phyloP scores from a whole-genome alignment of 352 stramenopile species.

The Phytopythium cucurbitacearum region DNA sequence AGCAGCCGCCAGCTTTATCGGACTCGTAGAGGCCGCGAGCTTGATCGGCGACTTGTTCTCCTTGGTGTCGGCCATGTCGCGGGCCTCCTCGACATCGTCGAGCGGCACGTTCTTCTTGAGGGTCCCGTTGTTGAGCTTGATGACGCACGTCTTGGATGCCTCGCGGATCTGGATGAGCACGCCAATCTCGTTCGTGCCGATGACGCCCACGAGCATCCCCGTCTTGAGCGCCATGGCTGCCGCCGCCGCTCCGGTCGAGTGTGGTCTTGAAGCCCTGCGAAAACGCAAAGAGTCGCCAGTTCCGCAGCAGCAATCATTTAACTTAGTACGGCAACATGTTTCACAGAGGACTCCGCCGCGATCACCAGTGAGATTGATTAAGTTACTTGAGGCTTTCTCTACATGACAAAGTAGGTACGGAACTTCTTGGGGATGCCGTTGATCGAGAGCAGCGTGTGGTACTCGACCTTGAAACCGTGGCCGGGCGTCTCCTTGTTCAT shows the following conservation, averaged over 20 bases:
- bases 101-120: conserved; percentile 70
- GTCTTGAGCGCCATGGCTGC: conserved; percentile 39
- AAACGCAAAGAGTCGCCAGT: too few species aligned
- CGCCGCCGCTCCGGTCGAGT: too few species aligned
- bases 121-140: conserved; percentile 60
- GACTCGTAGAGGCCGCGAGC: conserved; percentile 10
- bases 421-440: conserved; percentile 73
- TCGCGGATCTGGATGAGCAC: conserved; percentile 63
- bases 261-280: too few species aligned
- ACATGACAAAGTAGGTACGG: conserved; percentile 73
- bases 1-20: conserved; percentile 1
- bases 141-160: conserved; percentile 54
- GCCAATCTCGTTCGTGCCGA: conserved; percentile 45
- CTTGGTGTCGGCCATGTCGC: conserved; percentile 29
- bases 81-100: conserved; percentile 48
- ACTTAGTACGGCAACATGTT: too few species aligned
- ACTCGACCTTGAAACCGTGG: conserved; percentile 82
- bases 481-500: conserved; percentile 81
- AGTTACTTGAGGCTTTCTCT: conserved; percentile 9
- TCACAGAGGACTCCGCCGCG: too few species aligned
- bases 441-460: conserved; percentile 77
- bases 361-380: too few species aligned
- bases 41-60: conserved; percentile 44
- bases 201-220: conserved; percentile 51
- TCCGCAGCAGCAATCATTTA: too few species aligned